phyloP scores from a whole-genome alignment of 805 yeast genomes.

The Yamadazyma tumulicola region DNA sequence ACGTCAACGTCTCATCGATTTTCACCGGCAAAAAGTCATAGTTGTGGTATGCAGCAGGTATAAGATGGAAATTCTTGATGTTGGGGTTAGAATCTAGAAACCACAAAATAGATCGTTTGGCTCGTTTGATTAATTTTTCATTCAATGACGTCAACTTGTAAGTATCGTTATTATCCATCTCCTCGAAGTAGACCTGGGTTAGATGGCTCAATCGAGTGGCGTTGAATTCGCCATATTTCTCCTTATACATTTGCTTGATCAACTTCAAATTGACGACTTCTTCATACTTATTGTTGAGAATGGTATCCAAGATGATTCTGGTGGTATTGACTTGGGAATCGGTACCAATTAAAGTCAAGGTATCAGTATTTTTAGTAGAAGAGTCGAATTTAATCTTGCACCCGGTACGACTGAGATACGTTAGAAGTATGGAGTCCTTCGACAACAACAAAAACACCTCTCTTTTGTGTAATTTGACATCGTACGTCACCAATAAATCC shows the following conservation, averaged over 20 bases:
- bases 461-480: slow-evolving; percentile 28
- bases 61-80: slow-evolving; percentile 14
- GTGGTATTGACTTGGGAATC: slow-evolving; percentile 42
- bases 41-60: slow-evolving; percentile 13
- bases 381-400: slow-evolving; percentile 34
- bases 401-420: slow-evolving; percentile 40
- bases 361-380: slow-evolving; percentile 17
- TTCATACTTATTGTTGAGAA: slow-evolving; percentile 23
- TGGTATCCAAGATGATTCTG: slow-evolving; percentile 33
- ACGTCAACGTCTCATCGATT: slow-evolving; percentile 29
- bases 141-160: slow-evolving; percentile 31
- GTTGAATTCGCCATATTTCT: slow-evolving; percentile 25
- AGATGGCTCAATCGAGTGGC: slow-evolving; percentile 24
- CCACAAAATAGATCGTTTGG: slow-evolving; percentile 40
- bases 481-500: slow-evolving; percentile 29
- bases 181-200: slow-evolving; percentile 35
- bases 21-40: slow-evolving; percentile 21
- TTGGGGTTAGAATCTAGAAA: slow-evolving; percentile 31
- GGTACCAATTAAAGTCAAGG: slow-evolving; percentile 39
- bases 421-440: slow-evolving; percentile 35
- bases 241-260: slow-evolving; percentile 22
- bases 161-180: slow-evolving; percentile 16
- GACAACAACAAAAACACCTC: slow-evolving; percentile 41
- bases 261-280: slow-evolving; percentile 31
- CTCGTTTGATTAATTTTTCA: slow-evolving; percentile 26